Evolutionary conservation across 768 basidiomycete species (phyloP).

Genomic region (Suillus subalutaceus): DNA sequence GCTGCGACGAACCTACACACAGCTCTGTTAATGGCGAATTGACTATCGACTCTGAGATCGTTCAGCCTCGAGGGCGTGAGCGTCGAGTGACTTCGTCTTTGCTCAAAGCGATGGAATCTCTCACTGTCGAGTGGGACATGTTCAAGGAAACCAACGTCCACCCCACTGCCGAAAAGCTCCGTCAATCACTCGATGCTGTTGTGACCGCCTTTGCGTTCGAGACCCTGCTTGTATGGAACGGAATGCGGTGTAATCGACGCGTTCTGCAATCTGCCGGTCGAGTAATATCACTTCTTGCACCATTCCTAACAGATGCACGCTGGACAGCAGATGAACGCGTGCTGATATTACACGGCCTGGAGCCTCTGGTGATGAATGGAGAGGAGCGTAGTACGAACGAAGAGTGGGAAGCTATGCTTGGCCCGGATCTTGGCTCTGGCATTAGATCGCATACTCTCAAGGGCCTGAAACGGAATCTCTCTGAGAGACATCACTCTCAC

Average conservation of each 20-base stretch:
- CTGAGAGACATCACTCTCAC: constrained; percentile 13
- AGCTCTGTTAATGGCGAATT: not conserved
- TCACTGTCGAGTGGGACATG: constrained; percentile 52
- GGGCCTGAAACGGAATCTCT: constrained; percentile 28
- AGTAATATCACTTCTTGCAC: constrained; percentile 45
- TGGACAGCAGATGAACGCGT: constrained; percentile 70
- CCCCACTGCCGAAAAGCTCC: constrained; percentile 63
- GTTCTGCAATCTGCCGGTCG: constrained; percentile 68
- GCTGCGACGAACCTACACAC: not conserved
- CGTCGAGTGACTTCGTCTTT: constrained; percentile 65
- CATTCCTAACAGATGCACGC: constrained; percentile 39
- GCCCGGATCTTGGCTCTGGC: constrained; percentile 53
- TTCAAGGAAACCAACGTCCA: constrained; percentile 35
- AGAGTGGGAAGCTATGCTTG: constrained; percentile 51
- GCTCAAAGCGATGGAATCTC: constrained; percentile 58
- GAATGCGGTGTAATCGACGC: constrained; percentile 57
- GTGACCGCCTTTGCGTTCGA: constrained; percentile 72
- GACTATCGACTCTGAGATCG: constrained; percentile 33
- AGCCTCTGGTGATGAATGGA: constrained; percentile 57
- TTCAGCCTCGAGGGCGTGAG: constrained; percentile 59
- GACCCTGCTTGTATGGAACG: constrained; percentile 64
- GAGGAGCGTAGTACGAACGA: constrained; percentile 30
- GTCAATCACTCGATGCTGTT: constrained; percentile 70
- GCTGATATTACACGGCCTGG: constrained; percentile 64
- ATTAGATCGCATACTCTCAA: constrained; percentile 60